phyloP scores from a whole-genome alignment of 331 rosid genomes.

The Pyrus hybrid region DNA sequence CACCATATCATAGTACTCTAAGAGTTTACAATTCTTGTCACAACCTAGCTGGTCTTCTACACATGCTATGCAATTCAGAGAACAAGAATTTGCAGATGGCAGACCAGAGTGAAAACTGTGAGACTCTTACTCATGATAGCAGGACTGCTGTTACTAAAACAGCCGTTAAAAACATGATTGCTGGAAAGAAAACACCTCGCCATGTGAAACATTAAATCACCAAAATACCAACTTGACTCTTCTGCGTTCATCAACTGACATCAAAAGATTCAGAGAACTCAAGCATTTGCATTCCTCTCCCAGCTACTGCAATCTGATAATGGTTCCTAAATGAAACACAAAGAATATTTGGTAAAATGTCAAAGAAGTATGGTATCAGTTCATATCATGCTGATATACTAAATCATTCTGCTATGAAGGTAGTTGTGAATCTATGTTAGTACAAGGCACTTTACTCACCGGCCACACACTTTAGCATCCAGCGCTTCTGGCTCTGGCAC shows the following conservation, averaged over 20 bases:
- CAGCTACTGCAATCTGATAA: slow-evolving; percentile 89
- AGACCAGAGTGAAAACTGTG: neutral
- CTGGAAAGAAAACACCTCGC: neutral
- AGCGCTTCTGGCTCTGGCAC: slow-evolving; percentile 96
- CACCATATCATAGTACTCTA: neutral
- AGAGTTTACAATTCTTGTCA: neutral
- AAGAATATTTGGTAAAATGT: neutral
- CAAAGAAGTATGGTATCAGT: neutral
- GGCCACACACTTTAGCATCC: slow-evolving; percentile 68
- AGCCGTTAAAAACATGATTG: neutral
- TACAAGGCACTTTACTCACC: slow-evolving; percentile 29
- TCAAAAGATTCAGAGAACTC: slow-evolving; percentile 43
- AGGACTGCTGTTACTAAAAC: neutral
- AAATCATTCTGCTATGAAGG: neutral
- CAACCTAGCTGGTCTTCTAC: neutral
- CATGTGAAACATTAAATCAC: neutral
- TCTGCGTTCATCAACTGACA: neutral
- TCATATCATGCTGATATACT: neutral
- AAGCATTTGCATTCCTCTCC: slow-evolving; percentile 93
- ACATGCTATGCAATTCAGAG: neutral
- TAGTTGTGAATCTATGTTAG: neutral
- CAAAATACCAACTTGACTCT: slow-evolving; percentile 9
- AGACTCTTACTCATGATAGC: neutral
- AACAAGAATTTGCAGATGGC: neutral
- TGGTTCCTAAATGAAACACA: slow-evolving; percentile 42